A percentile compares a stretch with the other conserved stretches of the same genome.
Evolutionary conservation across 73 alveolate species (phyloP).

Genomic region (Tetrahymena thermophila): DNA sequence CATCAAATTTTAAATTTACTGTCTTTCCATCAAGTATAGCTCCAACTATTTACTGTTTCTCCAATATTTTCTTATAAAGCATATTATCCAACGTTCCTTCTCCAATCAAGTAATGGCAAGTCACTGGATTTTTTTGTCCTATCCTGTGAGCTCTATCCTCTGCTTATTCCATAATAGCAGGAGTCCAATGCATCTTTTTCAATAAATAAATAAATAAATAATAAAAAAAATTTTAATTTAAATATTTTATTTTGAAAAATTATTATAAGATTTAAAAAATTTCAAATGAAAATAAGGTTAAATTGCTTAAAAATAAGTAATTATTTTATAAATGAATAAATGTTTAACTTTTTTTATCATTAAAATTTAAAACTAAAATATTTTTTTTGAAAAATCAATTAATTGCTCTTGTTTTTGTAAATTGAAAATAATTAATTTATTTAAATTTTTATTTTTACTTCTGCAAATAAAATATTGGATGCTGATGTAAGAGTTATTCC

Average conservation of each 20-base stretch:
- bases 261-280: no score
- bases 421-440: no score
- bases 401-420: no score
- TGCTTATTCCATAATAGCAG: constrained; percentile 93
- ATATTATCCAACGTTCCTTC: constrained; percentile 90
- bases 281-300: no score
- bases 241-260: no score
- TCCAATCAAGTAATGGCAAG: constrained; percentile 91
- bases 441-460: constrained; percentile 5
- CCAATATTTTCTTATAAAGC: constrained; percentile 67
- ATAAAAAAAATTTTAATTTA: no score
- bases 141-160: constrained; percentile 98
- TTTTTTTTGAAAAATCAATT: no score
- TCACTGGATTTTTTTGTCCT: constrained; percentile 86
- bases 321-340: no score
- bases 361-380: no score
- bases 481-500: constrained; percentile 98
- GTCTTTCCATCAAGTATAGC: constrained; percentile 73
- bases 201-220: constrained; percentile 48
- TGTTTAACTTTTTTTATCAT: no score
- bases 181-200: constrained; percentile 68
- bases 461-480: constrained; percentile 94
- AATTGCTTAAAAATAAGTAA: no score
- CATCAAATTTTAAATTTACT: constrained; percentile 33
- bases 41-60: constrained; percentile 75